These are phyloP conservation scores for Orbilia quercus DNA, from an alignment of 2,329 filamentous ascomycete genomes.

Conservation along the genomic window DNA sequence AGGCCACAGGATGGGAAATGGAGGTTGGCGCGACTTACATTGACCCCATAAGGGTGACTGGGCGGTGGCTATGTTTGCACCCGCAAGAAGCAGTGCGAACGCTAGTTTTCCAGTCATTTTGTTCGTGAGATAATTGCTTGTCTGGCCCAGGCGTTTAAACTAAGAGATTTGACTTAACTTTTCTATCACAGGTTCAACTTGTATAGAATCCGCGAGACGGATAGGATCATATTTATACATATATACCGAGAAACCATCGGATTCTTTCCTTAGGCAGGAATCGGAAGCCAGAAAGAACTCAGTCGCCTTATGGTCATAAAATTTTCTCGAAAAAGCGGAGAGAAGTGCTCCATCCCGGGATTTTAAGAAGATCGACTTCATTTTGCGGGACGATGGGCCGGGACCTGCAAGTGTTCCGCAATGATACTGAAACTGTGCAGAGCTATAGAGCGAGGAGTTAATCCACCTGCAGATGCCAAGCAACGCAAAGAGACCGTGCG, in stretches of 20 bases:
- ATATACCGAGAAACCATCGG: too few relatives aligned
- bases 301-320: not conserved
- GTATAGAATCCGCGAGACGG: too few relatives aligned
- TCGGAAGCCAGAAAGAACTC: not conserved
- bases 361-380: slow-evolving; percentile 11
- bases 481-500: slow-evolving; percentile 26
- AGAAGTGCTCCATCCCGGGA: slow-evolving; percentile 6
- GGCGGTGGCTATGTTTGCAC: slow-evolving; percentile 29
- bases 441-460: not conserved
- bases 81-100: slow-evolving; percentile 23
- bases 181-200: too few relatives aligned
- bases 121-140: not conserved
- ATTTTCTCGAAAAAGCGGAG: slow-evolving; percentile 4
- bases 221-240: too few relatives aligned
- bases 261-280: too few relatives aligned
- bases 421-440: not conserved
- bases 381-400: slow-evolving; percentile 48
- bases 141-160: not conserved
- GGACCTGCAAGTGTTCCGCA: not conserved
- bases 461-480: slow-evolving; percentile 32
- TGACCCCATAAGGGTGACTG: slow-evolving; percentile 43
- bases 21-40: slow-evolving; percentile 25
- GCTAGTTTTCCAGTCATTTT: slow-evolving; percentile 28
- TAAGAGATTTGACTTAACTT: too few relatives aligned
- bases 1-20: too few relatives aligned